phyloP scores from a whole-genome alignment of 768 basidiomycete species.

The Leccinum longicurvipes region DNA sequence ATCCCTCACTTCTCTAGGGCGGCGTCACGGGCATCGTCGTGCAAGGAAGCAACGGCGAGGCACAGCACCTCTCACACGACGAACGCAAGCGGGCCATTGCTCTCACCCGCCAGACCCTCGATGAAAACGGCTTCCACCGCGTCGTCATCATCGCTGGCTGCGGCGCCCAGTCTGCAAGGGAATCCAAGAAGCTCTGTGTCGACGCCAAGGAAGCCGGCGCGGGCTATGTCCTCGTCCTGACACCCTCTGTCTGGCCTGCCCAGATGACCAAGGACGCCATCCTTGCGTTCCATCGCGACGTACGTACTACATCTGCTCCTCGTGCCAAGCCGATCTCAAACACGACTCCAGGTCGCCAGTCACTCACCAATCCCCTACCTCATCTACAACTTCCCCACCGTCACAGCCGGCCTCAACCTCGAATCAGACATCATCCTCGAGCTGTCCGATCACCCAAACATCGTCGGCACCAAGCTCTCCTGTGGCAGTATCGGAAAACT shows the following conservation, averaged over 20 bases:
- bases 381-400: conserved; percentile 85
- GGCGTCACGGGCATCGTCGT: conserved; percentile 71
- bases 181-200: conserved; percentile 64
- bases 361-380: conserved; percentile 66
- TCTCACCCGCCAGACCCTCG: conserved; percentile 66
- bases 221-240: conserved; percentile 70
- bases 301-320: conserved; percentile 22
- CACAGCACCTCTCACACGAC: conserved; percentile 69
- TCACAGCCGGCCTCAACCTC: conserved; percentile 79
- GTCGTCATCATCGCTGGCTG: conserved; percentile 79
- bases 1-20: conserved; percentile 42
- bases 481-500: conserved; percentile 85
- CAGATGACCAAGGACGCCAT: conserved; percentile 63
- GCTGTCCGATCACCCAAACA: conserved; percentile 76
- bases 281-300: conserved; percentile 63
- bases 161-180: conserved; percentile 75
- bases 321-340: not conserved
- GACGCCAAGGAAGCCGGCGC: conserved; percentile 85
- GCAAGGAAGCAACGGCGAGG: conserved; percentile 75
- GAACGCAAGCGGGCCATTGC: conserved; percentile 64
- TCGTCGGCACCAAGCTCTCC: conserved; percentile 82
- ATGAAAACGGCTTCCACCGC: conserved; percentile 65
- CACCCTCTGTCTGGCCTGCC: conserved; percentile 67
- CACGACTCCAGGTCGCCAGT: conserved; percentile 53
- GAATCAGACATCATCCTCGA: conserved; percentile 72